Evolutionary conservation across 768 basidiomycete species (phyloP), one percentile per base, ranked within the genome.

Genomic region (Pulveroboletus sp.): DNA sequence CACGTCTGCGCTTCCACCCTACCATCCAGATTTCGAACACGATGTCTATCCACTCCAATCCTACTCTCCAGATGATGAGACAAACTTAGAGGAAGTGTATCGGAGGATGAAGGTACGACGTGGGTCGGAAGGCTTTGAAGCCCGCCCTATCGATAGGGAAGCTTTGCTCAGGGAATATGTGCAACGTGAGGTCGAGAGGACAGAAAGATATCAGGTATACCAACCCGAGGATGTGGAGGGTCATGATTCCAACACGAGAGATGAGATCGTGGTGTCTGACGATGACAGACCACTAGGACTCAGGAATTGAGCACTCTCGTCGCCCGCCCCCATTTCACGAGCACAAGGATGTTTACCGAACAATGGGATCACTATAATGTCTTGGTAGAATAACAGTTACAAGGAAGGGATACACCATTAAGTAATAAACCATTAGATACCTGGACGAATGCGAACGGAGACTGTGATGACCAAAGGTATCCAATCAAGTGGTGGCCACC

Each of bases 51-150:
- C 66, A 37, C 49, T 35, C 43, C 65, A 39, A 49, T 43, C 59
- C 11, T 45, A 59, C 27, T 47, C 58, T 39, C 15, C 49, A 26
- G 63, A 60, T 5, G 52, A 47, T 9, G 63, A 58, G 37, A 47
- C 64, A 36, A 69, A 67, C 21, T 44, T 57, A 10, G 66, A 65
- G n/a, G 69, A 71, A 38, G 65, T 68, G 18, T 57, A 61, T 18
- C 63, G 57, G 28, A 63, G 68, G n/a, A 65, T 71, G 14, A 62
- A 54, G 30, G 73, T 88, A 41, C 74, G 90, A 46, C 69, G 80
- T 39, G 89, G 90, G 18, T 92, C 89, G 13, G 91, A 93, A 69
- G 90, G 90, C 5, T 88, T 83, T 57, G 90, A 93, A 61, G 81
- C 88, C 40, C 76, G 75, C 13, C 69, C 78, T 10, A 68, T 78